These are phyloP conservation scores for Chytriomyces sp. DNA, from an alignment of 192 early-diverging fungal genomes.

Conservation along the genomic window DNA sequence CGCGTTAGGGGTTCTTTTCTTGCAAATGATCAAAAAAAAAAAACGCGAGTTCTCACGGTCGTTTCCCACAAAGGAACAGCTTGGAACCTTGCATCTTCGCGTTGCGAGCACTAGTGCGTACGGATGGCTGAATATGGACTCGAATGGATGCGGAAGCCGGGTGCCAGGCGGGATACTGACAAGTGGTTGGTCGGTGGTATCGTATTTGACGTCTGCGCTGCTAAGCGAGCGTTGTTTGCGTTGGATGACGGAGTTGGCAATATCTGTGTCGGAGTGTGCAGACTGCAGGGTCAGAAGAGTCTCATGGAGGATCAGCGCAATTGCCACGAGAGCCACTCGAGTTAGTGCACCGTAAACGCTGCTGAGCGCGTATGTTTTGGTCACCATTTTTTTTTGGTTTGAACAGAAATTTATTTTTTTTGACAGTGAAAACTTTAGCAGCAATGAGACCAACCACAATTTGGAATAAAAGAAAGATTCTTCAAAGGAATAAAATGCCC, in stretches of 20 bases:
- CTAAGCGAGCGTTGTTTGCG: too few species aligned
- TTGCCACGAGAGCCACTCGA: background rate
- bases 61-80: background rate
- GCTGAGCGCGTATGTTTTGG: background rate
- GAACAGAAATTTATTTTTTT: background rate
- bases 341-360: conserved; percentile 1
- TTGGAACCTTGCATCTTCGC: background rate
- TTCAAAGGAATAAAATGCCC: background rate
- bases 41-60: too few species aligned
- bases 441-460: background rate
- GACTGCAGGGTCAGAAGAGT: background rate
- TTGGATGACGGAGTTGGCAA: too few species aligned
- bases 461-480: background rate
- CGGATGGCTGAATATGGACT: background rate
- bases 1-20: too few species aligned
- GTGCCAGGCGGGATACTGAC: background rate
- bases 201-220: too few species aligned
- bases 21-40: too few species aligned
- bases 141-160: background rate
- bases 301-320: background rate
- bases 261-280: too few species aligned
- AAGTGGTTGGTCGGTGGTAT: background rate
- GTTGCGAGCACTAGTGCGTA: background rate
- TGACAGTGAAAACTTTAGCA: background rate
- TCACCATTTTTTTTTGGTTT: background rate